Base-by-base conservation (phyloP, 306 rosid genomes). In the Inga laurina region DNA sequence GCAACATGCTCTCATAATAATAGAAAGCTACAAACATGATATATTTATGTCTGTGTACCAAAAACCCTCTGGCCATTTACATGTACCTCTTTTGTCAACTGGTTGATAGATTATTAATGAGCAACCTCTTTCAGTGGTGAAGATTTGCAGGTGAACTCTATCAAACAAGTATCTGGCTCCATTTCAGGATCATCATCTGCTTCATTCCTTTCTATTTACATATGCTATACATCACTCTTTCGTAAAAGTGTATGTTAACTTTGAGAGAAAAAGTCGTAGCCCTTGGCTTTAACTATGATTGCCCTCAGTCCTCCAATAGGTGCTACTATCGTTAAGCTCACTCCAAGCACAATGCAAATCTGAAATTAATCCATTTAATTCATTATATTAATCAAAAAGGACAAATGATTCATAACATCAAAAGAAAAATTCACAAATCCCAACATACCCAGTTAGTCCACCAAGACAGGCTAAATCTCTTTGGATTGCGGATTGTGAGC, bases 281-380 rank as follows among this genome's bases (percentile, higher is more conserved):
- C 5, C 87, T 90, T 91, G 46, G 96, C 90, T 43, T 82, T 11
- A 79, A 89, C 2, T 82, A 92, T 82, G 89, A 95, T 95, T 13
- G 79, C 7, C 86, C 98, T 90, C 83, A 93, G 81, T 84, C 93
- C 99, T 57, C 99, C 99, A 57, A 91, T 91, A 4, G 98, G 92
- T 48, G 97, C 51, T 48, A 93, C 21, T 68, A 92, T 34, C 91
- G 90, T 92, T 81, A 95, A 82, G 46, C 83, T 43, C 48, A 91
- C 45, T 7, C 98, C 99, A n/a, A 93, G 43, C 13, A 85, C 61
- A 74, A 95, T 95, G 90, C 98, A 93, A 16, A 86, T 32, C 98
- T 95, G 89, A 78, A 22, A 59, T 30, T 54, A 22, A 18, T 41
- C 59, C 12, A 46, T 18, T 24, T 6, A 45, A 46, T 24, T 44